Conservation (phyloP, 306 rosid species). For the Vigna mungo region DNA sequence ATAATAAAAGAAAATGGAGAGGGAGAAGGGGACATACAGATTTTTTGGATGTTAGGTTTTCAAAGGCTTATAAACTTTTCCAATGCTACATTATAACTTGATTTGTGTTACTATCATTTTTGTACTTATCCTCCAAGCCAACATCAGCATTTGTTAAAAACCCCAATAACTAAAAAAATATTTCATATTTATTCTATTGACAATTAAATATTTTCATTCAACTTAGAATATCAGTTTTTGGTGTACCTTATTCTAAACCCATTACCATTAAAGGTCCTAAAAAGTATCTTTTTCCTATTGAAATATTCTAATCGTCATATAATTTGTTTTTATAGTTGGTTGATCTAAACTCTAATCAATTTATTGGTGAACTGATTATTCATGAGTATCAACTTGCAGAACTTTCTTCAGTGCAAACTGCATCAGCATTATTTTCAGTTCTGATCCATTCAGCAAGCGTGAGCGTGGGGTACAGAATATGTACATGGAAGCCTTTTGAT, state of each 20-base stretch:
- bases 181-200: background rate
- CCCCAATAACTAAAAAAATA: background rate
- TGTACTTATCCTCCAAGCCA: background rate
- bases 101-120: background rate
- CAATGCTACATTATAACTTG: background rate
- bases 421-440: background rate
- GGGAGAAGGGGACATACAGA: background rate
- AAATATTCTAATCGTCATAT: no score
- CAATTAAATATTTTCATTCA: background rate
- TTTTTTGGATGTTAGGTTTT: background rate
- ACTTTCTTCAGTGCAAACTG: slow-evolving; percentile 5
- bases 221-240: background rate
- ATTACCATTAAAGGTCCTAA: no score
- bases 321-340: no score
- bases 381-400: background rate
- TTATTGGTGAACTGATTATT: background rate
- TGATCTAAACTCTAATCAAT: background rate
- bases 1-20: background rate
- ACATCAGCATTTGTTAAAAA: background rate
- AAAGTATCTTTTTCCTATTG: no score
- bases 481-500: background rate
- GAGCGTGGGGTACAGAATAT: slow-evolving; percentile 6
- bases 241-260: background rate
- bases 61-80: background rate
- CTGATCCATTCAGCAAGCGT: background rate